phyloP scores from a whole-genome alignment of 176 grass and related monocot species.

The Olyra latifolia region DNA sequence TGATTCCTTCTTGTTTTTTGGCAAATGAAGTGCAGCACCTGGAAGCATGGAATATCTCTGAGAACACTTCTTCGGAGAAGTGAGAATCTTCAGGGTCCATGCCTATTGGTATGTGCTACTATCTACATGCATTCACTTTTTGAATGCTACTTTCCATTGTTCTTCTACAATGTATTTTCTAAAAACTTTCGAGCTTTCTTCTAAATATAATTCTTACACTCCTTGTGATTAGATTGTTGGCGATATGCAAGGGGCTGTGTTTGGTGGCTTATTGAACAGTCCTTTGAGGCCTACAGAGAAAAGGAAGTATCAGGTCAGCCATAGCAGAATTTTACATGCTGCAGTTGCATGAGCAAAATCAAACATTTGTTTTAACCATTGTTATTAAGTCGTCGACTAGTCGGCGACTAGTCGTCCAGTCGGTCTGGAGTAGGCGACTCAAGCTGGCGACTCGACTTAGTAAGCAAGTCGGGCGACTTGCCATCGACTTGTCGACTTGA shows the following conservation, averaged over 20 bases:
- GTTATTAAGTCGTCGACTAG: no score
- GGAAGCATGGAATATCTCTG: conserved; percentile 94
- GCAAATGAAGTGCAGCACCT: conserved; percentile 86
- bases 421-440: no score
- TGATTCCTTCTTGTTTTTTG: conserved; percentile 53
- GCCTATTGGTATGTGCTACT: conserved; percentile 65
- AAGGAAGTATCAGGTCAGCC: conserved; percentile 87
- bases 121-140: conserved; percentile 34
- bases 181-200: neutral
- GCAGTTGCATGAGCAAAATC: neutral
- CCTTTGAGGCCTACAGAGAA: conserved; percentile 79
- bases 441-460: no score
- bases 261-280: conserved; percentile 86
- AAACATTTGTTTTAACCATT: neutral
- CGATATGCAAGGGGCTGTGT: conserved; percentile 76
- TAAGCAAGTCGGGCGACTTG: no score
- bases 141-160: neutral
- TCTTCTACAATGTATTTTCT: neutral
- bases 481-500: no score
- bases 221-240: conserved; percentile 62
- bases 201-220: neutral
- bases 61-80: conserved; percentile 79
- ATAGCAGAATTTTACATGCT: neutral
- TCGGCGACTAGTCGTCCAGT: no score
- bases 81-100: conserved; percentile 60